Evolutionary conservation across 176 grass and related monocot genomes (phyloP).

Genomic region (Phoenix roebelenii): DNA sequence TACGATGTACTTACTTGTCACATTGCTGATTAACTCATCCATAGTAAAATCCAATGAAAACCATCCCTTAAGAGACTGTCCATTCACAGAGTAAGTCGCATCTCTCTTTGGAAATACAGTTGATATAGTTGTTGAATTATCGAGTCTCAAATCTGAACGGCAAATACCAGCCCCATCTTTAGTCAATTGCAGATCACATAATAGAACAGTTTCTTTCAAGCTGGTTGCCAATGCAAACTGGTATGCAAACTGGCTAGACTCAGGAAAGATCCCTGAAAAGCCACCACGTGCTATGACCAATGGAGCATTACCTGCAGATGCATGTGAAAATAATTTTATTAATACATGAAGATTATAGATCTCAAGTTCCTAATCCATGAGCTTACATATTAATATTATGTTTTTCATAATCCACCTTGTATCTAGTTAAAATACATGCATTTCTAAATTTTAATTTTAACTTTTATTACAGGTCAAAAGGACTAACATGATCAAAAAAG

Average conservation of each 20-base stretch:
- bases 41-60: slow-evolving; percentile 74
- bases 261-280: slow-evolving; percentile 18
- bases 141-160: slow-evolving; percentile 4
- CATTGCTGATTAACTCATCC: slow-evolving; percentile 50
- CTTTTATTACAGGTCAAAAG: too few species aligned
- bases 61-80: slow-evolving; percentile 34
- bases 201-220: slow-evolving; percentile 10
- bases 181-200: slow-evolving; percentile 16
- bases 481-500: too few species aligned
- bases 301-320: slow-evolving; percentile 6
- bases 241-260: slow-evolving; percentile 17
- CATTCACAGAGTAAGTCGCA: slow-evolving; percentile 9
- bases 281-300: slow-evolving; percentile 16
- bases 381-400: too few species aligned
- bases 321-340: too few species aligned
- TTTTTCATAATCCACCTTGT: too few species aligned
- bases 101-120: slow-evolving; percentile 1
- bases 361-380: too few species aligned
- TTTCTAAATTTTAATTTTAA: too few species aligned
- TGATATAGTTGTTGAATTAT: slow-evolving; percentile 15
- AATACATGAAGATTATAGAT: too few species aligned
- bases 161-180: slow-evolving; percentile 18
- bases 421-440: too few species aligned
- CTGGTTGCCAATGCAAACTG: slow-evolving; percentile 16
- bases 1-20: slow-evolving; percentile 56